These are phyloP conservation scores for Aspergillus proliferans DNA, from an alignment of 2,329 filamentous ascomycete genomes.

Conservation along the genomic window DNA sequence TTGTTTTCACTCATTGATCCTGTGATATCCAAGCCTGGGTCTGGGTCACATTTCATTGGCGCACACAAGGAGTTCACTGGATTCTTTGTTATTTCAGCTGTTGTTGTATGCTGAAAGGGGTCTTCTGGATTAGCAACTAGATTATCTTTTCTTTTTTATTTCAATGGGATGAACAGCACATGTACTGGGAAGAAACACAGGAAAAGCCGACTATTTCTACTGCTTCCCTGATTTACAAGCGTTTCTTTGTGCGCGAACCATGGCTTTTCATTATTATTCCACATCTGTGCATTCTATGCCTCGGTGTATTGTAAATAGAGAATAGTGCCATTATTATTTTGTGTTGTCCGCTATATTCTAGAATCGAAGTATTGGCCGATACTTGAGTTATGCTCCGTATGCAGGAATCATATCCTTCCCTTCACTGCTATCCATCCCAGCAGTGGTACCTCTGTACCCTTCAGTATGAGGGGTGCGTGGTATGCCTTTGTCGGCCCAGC, in stretches of 20 bases:
- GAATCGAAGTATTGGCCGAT: no score
- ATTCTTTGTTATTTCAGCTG: slow-evolving; percentile 2
- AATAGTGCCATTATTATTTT: neutral
- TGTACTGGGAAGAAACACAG: neutral
- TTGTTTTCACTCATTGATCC: slow-evolving; percentile 8
- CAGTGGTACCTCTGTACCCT: no score
- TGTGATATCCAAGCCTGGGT: slow-evolving; percentile 21
- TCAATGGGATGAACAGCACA: neutral
- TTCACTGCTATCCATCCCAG: no score
- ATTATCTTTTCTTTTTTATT: neutral
- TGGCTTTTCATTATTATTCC: neutral
- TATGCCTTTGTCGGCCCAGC: no score
- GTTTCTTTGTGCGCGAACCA: neutral
- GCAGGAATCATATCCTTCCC: neutral
- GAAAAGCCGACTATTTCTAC: neutral
- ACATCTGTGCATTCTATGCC: neutral
- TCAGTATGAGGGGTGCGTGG: no score
- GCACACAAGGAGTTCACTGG: slow-evolving; percentile 15
- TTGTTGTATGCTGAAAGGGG: neutral
- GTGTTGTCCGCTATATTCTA: no score
- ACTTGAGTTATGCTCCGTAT: no score
- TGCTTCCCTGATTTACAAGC: neutral
- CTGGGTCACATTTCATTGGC: slow-evolving; percentile 18
- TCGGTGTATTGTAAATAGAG: neutral
- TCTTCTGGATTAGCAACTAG: neutral